These are phyloP conservation scores for Phaeosphaeriaceae sp. DNA, from an alignment of 2,329 filamentous ascomycete genomes.

Conservation along the genomic window DNA sequence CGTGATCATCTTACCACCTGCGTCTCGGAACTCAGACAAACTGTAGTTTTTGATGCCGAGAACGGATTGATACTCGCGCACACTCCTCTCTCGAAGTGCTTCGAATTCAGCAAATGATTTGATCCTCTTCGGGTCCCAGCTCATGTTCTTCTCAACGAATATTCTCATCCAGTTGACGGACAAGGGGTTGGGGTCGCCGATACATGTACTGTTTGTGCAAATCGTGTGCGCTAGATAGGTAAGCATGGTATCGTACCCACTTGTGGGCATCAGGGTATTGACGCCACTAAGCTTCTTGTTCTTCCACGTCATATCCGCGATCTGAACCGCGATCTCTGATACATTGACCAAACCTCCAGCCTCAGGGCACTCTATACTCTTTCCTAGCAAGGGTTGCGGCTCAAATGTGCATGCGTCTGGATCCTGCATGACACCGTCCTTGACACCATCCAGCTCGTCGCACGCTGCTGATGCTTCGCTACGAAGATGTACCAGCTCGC, in stretches of 20 bases:
- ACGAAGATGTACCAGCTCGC: conserved; percentile 33
- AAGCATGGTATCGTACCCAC: too few relatives aligned
- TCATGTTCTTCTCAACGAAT: conserved; percentile 21
- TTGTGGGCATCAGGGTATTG: too few relatives aligned
- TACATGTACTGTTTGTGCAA: conserved; percentile 18
- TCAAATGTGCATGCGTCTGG: conserved; percentile 30
- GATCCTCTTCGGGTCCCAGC: conserved; percentile 1
- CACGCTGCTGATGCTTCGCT: conserved; percentile 23
- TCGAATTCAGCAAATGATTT: conserved; percentile 3
- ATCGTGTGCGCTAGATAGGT: too few relatives aligned
- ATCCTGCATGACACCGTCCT: conserved; percentile 28
- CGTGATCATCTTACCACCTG: conserved; percentile 31
- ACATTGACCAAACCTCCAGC: conserved; percentile 9
- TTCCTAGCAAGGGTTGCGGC: conserved; percentile 11
- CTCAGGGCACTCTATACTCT: background rate
- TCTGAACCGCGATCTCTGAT: conserved; percentile 6
- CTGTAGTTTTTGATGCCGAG: conserved; percentile 21
- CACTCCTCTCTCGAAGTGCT: conserved; percentile 5
- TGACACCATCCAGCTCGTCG: conserved; percentile 27
- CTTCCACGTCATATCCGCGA: background rate
- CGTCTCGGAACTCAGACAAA: conserved; percentile 23
- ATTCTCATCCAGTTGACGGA: conserved; percentile 15
- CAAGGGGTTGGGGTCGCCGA: background rate
- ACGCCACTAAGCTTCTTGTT: too few relatives aligned
- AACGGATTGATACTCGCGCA: conserved; percentile 21